phyloP scores from a whole-genome alignment of 768 basidiomycete species.

The Trametes cinnabarina region DNA sequence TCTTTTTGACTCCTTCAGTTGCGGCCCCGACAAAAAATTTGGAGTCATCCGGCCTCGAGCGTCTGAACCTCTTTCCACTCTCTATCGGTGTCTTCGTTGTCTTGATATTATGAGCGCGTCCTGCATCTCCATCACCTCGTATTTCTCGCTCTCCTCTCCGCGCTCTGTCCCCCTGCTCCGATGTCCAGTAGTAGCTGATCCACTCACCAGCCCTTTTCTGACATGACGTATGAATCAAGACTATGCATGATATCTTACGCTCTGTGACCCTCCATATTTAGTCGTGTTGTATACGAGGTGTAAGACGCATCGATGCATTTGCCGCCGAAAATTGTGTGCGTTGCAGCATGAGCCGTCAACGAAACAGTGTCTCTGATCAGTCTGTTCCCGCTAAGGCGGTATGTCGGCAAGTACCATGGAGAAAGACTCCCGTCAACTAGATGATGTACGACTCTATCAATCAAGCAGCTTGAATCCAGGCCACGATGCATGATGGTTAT shows the following conservation, averaged over 20 bases:
- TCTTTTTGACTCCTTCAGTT: slow-evolving; percentile 8
- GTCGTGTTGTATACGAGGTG: slow-evolving; percentile 25
- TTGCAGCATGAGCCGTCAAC: not conserved
- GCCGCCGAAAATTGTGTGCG: not conserved
- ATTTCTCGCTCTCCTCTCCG: slow-evolving; percentile 9
- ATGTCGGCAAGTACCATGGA: no score
- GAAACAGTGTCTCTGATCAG: no score
- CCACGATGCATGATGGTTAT: no score
- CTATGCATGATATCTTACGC: slow-evolving; percentile 26
- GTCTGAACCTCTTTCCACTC: slow-evolving; percentile 10
- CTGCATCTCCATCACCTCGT: slow-evolving; percentile 16
- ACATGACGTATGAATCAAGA: slow-evolving; percentile 26
- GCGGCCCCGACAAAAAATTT: slow-evolving; percentile 12
- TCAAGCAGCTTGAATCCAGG: no score
- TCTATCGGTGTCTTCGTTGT: slow-evolving; percentile 11
- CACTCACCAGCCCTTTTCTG: slow-evolving; percentile 11
- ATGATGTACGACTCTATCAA: no score
- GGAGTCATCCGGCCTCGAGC: slow-evolving; percentile 15
- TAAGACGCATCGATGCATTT: slow-evolving; percentile 19
- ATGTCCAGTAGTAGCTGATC: slow-evolving; percentile 16
- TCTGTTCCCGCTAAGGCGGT: no score
- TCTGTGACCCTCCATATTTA: slow-evolving; percentile 22
- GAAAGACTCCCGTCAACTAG: no score
- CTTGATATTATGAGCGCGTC: slow-evolving; percentile 16
- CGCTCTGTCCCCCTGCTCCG: slow-evolving; percentile 14